Conservation (phyloP, 2,329 filamentous ascomycete species). For the Leptographium procerum region DNA sequence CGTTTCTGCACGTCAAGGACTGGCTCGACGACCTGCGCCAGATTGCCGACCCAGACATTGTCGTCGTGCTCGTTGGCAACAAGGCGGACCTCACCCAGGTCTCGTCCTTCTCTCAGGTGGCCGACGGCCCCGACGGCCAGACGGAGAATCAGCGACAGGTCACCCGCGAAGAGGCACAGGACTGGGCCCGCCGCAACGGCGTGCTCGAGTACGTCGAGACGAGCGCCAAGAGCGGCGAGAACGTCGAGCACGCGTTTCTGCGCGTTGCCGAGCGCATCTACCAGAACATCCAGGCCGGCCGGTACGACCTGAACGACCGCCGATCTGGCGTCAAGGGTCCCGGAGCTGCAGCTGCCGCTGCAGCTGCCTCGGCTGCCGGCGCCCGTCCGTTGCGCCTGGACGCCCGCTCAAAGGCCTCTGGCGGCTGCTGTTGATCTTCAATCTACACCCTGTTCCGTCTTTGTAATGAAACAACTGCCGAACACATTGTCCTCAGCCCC, state of each 20-base stretch:
- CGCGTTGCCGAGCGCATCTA: constrained; percentile 93
- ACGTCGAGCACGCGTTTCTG: constrained; percentile 86
- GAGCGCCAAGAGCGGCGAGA: constrained; percentile 87
- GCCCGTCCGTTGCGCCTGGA: constrained; percentile 28
- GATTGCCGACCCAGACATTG: constrained; percentile 91
- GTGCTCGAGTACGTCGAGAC: constrained; percentile 94
- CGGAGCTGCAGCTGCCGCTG: constrained; percentile 17
- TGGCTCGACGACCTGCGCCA: constrained; percentile 91
- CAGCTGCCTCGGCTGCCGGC: constrained; percentile 9
- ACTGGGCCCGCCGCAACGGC: constrained; percentile 77
- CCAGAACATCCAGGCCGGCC: constrained; percentile 89
- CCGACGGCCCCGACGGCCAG: constrained; percentile 21
- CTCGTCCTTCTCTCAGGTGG: too few species aligned
- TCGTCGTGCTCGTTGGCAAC: constrained; percentile 90
- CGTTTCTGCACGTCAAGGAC: constrained; percentile 78
- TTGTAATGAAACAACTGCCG: neutral
- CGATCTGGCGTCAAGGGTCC: constrained; percentile 80
- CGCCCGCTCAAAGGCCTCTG: constrained; percentile 26
- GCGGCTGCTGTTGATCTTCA: constrained; percentile 36
- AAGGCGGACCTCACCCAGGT: constrained; percentile 63
- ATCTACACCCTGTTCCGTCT: neutral
- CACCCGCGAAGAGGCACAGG: constrained; percentile 69
- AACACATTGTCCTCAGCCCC: neutral
- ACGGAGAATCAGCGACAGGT: constrained; percentile 64
- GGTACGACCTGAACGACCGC: constrained; percentile 88